Percentiles rank a stretch among this genome's conserved stretches.
Conservation (phyloP, 257 asterid species). For the Gentiana straminea region DNA sequence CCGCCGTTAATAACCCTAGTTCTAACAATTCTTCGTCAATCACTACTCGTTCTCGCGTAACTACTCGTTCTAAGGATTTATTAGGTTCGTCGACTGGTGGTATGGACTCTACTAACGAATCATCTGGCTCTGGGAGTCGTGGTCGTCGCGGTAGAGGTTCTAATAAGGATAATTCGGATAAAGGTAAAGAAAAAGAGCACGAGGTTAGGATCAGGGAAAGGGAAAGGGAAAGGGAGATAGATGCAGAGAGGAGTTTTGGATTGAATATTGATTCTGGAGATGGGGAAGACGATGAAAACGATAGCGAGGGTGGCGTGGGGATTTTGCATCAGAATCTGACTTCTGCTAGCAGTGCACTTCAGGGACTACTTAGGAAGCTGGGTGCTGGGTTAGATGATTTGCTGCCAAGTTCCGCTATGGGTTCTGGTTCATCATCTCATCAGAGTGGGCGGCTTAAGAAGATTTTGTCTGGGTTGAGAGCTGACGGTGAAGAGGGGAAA, state of each 20-base stretch:
- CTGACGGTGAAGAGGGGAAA: slow-evolving; percentile 97
- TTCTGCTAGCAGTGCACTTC: slow-evolving; percentile 92
- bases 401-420: slow-evolving; percentile 84
- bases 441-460: slow-evolving; percentile 83
- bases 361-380: slow-evolving; percentile 76
- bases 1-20: slow-evolving; percentile 9
- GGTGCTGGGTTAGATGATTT: slow-evolving; percentile 97
- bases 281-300: slow-evolving; percentile 67
- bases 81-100: slow-evolving; percentile 27
- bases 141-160: slow-evolving; percentile 79
- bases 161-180: slow-evolving; percentile 48
- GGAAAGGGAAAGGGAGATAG: slow-evolving; percentile 48
- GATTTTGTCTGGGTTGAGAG: slow-evolving; percentile 84
- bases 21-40: slow-evolving; percentile 24
- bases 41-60: slow-evolving; percentile 57
- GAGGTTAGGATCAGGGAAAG: slow-evolving; percentile 60
- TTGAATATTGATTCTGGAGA: slow-evolving; percentile 69
- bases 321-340: slow-evolving; percentile 76
- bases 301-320: slow-evolving; percentile 82
- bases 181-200: slow-evolving; percentile 93
- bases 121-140: slow-evolving; percentile 69
- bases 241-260: slow-evolving; percentile 55
- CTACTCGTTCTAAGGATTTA: slow-evolving; percentile 32
- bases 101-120: slow-evolving; percentile 72
- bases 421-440: slow-evolving; percentile 72